phyloP scores from a whole-genome alignment of 75 land plant genomes.

The Sequoia sempervirens region DNA sequence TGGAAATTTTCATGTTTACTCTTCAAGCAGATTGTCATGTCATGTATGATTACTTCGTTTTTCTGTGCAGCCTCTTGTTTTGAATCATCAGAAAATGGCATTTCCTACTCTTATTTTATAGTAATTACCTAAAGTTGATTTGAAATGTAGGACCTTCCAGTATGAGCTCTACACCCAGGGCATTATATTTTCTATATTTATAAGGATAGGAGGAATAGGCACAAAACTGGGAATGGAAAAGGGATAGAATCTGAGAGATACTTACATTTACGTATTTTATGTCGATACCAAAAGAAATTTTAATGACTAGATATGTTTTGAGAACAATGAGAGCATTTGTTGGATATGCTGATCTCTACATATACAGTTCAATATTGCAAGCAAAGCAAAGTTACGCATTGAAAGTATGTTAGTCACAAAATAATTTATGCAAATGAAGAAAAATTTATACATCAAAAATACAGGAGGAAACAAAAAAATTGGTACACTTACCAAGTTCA shows the following conservation, averaged over 20 bases:
- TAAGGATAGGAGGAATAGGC: background rate
- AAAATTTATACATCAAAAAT: background rate
- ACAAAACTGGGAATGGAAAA: background rate
- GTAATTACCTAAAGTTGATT: background rate
- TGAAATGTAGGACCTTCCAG: background rate
- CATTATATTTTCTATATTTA: background rate
- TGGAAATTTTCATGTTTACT: background rate
- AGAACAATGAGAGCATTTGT: background rate
- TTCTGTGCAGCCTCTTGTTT: background rate
- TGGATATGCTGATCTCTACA: background rate
- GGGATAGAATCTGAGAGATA: background rate
- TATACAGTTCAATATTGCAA: background rate
- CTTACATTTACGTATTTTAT: background rate
- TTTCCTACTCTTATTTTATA: background rate
- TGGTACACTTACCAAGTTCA: constrained; percentile 64
- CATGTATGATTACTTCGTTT: background rate
- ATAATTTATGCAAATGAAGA: background rate
- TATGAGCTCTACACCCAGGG: background rate
- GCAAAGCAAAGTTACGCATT: background rate
- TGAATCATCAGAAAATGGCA: background rate
- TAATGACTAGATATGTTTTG: background rate
- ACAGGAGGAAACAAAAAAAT: background rate
- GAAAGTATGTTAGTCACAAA: background rate
- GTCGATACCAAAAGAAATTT: background rate
- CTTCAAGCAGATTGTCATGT: background rate